Evolutionary conservation across 2,329 filamentous ascomycete genomes (phyloP), one percentile per base, ranked within the genome.

Genomic region (Fusarium lateritium): DNA sequence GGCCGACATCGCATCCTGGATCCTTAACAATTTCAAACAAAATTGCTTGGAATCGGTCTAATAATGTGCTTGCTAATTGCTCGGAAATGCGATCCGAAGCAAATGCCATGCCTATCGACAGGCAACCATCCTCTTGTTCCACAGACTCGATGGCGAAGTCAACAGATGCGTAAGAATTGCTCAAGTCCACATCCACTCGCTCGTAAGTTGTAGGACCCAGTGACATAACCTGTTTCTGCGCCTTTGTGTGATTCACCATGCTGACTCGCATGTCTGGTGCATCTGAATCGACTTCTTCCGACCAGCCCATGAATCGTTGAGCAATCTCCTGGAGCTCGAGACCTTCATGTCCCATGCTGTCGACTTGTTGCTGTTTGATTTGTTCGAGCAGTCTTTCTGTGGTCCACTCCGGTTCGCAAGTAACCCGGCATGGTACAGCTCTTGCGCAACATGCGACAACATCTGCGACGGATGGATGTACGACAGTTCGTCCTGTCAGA

Each of bases 21-120:
- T 51, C n/a, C 3, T 40, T 17, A 31, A 51, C 5, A 28, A 31
- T 51, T 22, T 40, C 24, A 6, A 51, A 5, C 47, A 51, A 31
- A 31, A 31, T 22, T 40, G 34, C 24, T 17, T 40, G 47, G 8
- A 51, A 17, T 22, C 47, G 13, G 22, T 51, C n/a, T 31, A 34
- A 51, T 19, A 51, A 21, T 21, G 17, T 39, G 26, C 34, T 51
- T 39, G 47, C 47, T 7, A 51, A 51, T 22, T 51, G 22, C 24
- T 39, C 47, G 39, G 47, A 51, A 31, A 51, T 51, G 34, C 47
- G 47, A 21, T 51, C 47, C n/a, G 47, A 51, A 40, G 47, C 47
- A 39, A n/a, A 51, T 51, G 47, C 47, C 47, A 51, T 31, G n/a
- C 47, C 34, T 17, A 51, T n/a, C 8, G 22, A 39, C n/a, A 51